Evolutionary conservation across 169 alveolate species (phyloP).

Genomic region (Cryptosporidium xiaoi): DNA sequence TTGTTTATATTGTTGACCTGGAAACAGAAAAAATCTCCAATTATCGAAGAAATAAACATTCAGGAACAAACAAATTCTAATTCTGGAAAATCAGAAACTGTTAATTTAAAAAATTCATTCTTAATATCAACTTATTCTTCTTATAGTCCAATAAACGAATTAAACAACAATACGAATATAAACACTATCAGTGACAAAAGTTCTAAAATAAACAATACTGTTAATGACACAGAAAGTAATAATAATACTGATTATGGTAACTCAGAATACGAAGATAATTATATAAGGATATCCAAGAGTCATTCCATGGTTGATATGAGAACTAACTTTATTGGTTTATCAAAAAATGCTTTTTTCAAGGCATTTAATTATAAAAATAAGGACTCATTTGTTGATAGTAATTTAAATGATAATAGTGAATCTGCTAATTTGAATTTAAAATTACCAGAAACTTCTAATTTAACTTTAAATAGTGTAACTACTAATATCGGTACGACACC

Average conservation of each 20-base stretch:
- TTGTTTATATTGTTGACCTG: slow-evolving; percentile 7
- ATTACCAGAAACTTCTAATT: slow-evolving; percentile 5
- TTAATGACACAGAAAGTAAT: background rate
- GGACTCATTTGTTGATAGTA: background rate
- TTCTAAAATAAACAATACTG: background rate
- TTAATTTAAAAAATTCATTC: slow-evolving; percentile 32
- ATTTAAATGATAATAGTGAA: slow-evolving; percentile 7
- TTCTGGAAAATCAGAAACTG: background rate
- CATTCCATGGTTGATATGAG: slow-evolving; percentile 73
- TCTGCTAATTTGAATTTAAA: slow-evolving; percentile 9
- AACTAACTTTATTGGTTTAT: slow-evolving; percentile 49
- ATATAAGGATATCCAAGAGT: slow-evolving; percentile 44
- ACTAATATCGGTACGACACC: slow-evolving; percentile 1
- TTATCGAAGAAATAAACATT: background rate
- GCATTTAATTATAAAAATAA: slow-evolving; percentile 24
- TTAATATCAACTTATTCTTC: slow-evolving; percentile 33
- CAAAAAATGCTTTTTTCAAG: slow-evolving; percentile 65
- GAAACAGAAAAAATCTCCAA: background rate
- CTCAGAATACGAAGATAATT: slow-evolving; percentile 8
- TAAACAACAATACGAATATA: too few species aligned
- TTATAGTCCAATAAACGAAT: background rate
- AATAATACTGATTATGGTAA: too few species aligned
- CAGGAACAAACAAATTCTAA: background rate
- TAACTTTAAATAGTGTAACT: slow-evolving; percentile 1
- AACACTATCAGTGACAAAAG: background rate